Conservation (phyloP, 176 grass and related monocot species). For the Sorghum bicolor region Sorghum_bicolor_NCBIv3 NC_012873.2:56967501-56968000, state of each 20-base stretch:
- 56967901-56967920: neutral
- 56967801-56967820: neutral
- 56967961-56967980: neutral
- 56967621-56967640: neutral
- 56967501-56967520: too few relatives aligned
- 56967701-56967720: neutral
- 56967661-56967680: neutral
- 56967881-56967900: neutral
- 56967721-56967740: too few relatives aligned
- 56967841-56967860: neutral
- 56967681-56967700: neutral
- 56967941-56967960: neutral
- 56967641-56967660: neutral
- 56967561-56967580: neutral
- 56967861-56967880: neutral
- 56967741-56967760: neutral
- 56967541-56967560: too few relatives aligned
- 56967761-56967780: neutral
- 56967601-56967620: too few relatives aligned
- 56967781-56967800: neutral
- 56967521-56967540: too few relatives aligned
- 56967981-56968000: neutral
- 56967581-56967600: neutral
- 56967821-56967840: neutral
- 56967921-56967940: conserved; percentile 13